Evolutionary conservation across 768 basidiomycete species (phyloP).

Genomic region (Crassisporium funariophilum): DNA sequence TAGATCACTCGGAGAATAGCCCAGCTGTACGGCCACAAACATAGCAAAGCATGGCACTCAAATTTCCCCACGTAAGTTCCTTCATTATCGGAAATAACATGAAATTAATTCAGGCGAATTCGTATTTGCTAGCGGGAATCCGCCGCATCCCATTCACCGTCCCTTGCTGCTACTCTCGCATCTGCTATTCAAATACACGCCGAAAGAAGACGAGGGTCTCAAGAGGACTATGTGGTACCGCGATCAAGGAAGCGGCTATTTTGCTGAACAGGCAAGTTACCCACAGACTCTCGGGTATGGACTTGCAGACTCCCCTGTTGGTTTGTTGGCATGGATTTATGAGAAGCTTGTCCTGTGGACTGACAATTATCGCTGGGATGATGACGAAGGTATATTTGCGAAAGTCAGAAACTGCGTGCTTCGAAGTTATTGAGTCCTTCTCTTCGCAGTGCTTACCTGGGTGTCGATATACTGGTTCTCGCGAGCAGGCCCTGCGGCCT

Average conservation of each 20-base stretch:
- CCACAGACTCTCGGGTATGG: constrained; percentile 55
- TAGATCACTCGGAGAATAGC: constrained; percentile 26
- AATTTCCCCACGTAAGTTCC: constrained; percentile 40
- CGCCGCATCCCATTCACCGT: constrained; percentile 19
- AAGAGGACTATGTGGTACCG: constrained; percentile 27
- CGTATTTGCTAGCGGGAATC: not conserved
- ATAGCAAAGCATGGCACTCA: constrained; percentile 53
- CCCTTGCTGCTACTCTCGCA: constrained; percentile 25
- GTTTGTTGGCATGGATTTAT: constrained; percentile 54
- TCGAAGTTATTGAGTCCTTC: not conserved
- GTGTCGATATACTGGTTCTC: constrained; percentile 59
- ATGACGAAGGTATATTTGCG: constrained; percentile 47
- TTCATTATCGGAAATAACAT: not conserved
- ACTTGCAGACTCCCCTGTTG: constrained; percentile 58
- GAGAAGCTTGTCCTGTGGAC: constrained; percentile 49
- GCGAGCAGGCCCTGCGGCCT: constrained; percentile 54
- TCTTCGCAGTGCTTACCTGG: constrained; percentile 52
- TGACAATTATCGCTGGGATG: constrained; percentile 54
- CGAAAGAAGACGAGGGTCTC: constrained; percentile 31
- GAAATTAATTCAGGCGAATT: not conserved
- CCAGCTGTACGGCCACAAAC: constrained; percentile 28
- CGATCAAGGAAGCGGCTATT: constrained; percentile 36
- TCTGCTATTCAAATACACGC: constrained; percentile 24
- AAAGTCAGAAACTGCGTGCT: not conserved
- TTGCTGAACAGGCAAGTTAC: constrained; percentile 39